Base-by-base conservation (phyloP, 768 basidiomycete genomes). In the Rhodotorula toruloides region DNA sequence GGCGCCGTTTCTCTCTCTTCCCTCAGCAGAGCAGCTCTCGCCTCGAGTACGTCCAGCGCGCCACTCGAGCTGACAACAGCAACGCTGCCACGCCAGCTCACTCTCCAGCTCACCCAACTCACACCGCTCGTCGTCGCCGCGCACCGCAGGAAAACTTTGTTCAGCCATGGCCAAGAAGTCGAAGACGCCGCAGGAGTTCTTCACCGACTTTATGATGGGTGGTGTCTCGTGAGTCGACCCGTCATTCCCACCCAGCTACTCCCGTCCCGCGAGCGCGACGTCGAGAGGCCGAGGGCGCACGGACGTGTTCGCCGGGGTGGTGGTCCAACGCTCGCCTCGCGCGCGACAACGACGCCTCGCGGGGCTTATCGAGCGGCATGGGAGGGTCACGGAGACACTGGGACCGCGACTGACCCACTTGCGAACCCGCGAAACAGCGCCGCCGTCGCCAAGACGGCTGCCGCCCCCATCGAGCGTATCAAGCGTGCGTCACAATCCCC, bases 391-490 rank as follows among this genome's bases (percentile, higher is more conserved):
- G n/a, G n/a, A n/a, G n/a, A n/a, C n/a, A n/a, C n/a, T n/a, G n/a
- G n/a, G n/a, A 43, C 42, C 8, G 27, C 25, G 29, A 49, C 48
- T 49, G 48, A 49, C 48, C 29, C 7, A 31, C 11, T 2, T 2
- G 2, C 11, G 5, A 16, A 17, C 36, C 78, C 63, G 78, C 60
- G n/a, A n/a, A n/a, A 61, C 62, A 61, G 44, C 39, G 79, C 80
- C 72, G 96, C 96, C 74, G 90, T 98, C 79, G 89, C 96, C 61
- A 99, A 99, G 86, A 98, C 96, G 73, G 89, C 89, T 73, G 96
- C 96, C 75, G 96, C 96, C 72, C 96, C 96, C 81, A 99, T 99
- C 77, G 96, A 98, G 86, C 92, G 96, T 78, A 94, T 99, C 81
- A 99, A 99, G 81, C 87, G 98, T 76, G 81, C 94, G 78, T 88